Percentiles rank a stretch among this genome's conserved stretches.
phyloP scores from a whole-genome alignment of 345 rosid species.

The Abelmoschus esculentus region DNA sequence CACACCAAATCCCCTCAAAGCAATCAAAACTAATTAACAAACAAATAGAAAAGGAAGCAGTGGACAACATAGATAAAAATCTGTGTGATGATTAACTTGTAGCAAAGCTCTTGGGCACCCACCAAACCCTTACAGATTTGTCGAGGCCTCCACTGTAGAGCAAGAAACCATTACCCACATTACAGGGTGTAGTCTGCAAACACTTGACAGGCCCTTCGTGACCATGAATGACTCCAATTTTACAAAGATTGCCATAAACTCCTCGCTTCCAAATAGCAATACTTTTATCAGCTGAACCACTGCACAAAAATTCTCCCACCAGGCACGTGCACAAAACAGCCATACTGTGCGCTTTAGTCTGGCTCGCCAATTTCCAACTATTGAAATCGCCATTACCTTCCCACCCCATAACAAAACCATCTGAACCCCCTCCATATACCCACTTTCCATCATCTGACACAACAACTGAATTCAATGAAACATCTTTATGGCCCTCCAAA shows the following conservation, averaged over 20 bases:
- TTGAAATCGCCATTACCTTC: slow-evolving; percentile 37
- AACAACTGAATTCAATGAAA: neutral
- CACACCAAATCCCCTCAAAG: neutral
- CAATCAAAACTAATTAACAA: slow-evolving; percentile 15
- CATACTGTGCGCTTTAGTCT: slow-evolving; percentile 60
- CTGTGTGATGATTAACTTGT: neutral
- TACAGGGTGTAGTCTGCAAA: slow-evolving; percentile 54
- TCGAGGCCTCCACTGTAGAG: slow-evolving; percentile 94
- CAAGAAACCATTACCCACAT: slow-evolving; percentile 61
- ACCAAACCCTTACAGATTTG: slow-evolving; percentile 83
- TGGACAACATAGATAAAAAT: slow-evolving; percentile 6
- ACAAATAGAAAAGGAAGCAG: slow-evolving; percentile 21
- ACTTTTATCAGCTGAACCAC: slow-evolving; percentile 89
- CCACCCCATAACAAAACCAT: slow-evolving; percentile 87
- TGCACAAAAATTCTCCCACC: slow-evolving; percentile 54
- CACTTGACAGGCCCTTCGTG: slow-evolving; percentile 91
- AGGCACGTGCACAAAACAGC: slow-evolving; percentile 71
- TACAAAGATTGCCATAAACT: slow-evolving; percentile 36
- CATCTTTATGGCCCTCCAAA: no score
- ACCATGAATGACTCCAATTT: slow-evolving; percentile 52
- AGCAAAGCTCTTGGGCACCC: slow-evolving; percentile 49
- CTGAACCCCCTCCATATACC: slow-evolving; percentile 83
- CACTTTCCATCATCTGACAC: slow-evolving; percentile 20
- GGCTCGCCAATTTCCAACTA: slow-evolving; percentile 53
- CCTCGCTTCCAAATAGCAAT: slow-evolving; percentile 78